A percentile compares a stretch with the other conserved stretches of the same genome.
These are phyloP conservation scores for Phytophthora palmivora DNA, from an alignment of 352 stramenopile species.

Conservation along the genomic window DNA sequence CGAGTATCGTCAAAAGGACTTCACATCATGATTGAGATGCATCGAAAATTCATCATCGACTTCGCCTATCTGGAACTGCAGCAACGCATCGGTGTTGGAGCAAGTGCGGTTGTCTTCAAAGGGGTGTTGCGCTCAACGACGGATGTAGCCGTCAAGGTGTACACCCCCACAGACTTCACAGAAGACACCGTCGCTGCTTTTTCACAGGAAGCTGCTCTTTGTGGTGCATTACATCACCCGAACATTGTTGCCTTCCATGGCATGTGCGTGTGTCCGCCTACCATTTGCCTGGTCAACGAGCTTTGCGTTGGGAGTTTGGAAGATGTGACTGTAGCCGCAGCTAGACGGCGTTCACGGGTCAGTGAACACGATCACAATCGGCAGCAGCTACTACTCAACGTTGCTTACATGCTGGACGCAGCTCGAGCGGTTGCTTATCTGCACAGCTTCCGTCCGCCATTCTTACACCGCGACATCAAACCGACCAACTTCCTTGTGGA, in stretches of 20 bases:
- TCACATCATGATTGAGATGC: constrained; percentile 76
- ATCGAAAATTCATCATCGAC: constrained; percentile 78
- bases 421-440: constrained; percentile 73
- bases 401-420: constrained; percentile 73
- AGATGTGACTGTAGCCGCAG: constrained; percentile 53
- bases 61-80: constrained; percentile 70
- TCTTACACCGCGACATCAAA: constrained; percentile 85
- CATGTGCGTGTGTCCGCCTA: constrained; percentile 69
- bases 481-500: constrained; percentile 80
- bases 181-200: constrained; percentile 66
- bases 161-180: constrained; percentile 66
- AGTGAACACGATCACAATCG: constrained; percentile 46
- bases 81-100: constrained; percentile 55
- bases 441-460: constrained; percentile 75
- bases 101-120: constrained; percentile 60
- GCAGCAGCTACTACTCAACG: constrained; percentile 63
- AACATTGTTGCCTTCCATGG: constrained; percentile 74
- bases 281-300: constrained; percentile 74
- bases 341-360: constrained; percentile 30
- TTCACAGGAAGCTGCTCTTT: constrained; percentile 68
- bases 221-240: constrained; percentile 59
- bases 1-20: constrained; percentile 64
- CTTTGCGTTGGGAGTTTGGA: constrained; percentile 70
- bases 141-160: constrained; percentile 73
- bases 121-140: constrained; percentile 53